phyloP scores from a whole-genome alignment of 352 stramenopile genomes.

The Pythium sukuiense region DNA sequence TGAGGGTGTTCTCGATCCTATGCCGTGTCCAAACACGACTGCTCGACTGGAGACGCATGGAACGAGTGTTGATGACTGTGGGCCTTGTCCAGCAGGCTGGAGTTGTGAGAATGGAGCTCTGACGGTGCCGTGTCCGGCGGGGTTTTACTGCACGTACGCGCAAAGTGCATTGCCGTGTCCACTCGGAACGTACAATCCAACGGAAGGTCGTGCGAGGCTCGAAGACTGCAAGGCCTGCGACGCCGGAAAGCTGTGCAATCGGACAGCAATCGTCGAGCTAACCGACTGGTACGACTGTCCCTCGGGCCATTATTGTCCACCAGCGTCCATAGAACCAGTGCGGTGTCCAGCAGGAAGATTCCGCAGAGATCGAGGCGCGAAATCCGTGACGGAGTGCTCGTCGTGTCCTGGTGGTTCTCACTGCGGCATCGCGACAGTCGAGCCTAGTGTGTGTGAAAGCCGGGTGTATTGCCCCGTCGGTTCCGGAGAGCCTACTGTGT shows the following conservation, averaged over 20 bases:
- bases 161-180: constrained; percentile 53
- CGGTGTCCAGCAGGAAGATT: constrained; percentile 56
- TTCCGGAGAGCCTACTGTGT: constrained; percentile 47
- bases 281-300: constrained; percentile 62
- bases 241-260: constrained; percentile 74
- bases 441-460: constrained; percentile 49
- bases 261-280: constrained; percentile 57
- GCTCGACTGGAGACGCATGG: constrained; percentile 55
- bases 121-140: constrained; percentile 62
- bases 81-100: constrained; percentile 80
- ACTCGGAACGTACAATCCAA: constrained; percentile 57
- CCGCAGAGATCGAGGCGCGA: constrained; percentile 35
- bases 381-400: constrained; percentile 40
- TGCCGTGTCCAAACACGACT: constrained; percentile 61
- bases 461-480: constrained; percentile 62
- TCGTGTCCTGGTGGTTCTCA: constrained; percentile 61
- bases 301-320: constrained; percentile 67
- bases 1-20: constrained; percentile 63
- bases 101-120: constrained; percentile 77
- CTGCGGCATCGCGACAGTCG: constrained; percentile 45
- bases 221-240: constrained; percentile 65
- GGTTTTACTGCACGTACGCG: constrained; percentile 53
- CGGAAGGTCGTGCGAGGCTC: constrained; percentile 33
- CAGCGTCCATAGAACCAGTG: constrained; percentile 32
- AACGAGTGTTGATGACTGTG: constrained; percentile 58